Evolutionary conservation across 2,329 filamentous ascomycete genomes (phyloP).

Genomic region (Cordyceps cicadae): DNA sequence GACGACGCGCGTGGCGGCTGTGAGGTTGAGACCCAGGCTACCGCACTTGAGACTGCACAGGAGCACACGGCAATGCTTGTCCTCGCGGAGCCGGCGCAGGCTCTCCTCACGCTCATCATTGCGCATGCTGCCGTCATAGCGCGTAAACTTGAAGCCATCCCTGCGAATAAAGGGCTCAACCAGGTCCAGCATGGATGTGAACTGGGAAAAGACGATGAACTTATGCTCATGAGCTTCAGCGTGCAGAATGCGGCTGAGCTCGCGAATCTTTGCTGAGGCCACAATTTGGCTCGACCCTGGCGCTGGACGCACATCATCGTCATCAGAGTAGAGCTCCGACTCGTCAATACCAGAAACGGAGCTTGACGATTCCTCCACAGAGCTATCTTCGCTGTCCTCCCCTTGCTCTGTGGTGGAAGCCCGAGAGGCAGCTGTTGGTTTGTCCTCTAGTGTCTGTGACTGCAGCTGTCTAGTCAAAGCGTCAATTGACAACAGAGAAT

Average conservation of each 20-base stretch:
- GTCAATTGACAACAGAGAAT: conserved; percentile 27
- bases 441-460: conserved; percentile 28
- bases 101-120: conserved; percentile 89
- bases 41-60: conserved; percentile 93
- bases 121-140: conserved; percentile 92
- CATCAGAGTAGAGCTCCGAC: conserved; percentile 34
- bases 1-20: conserved; percentile 84
- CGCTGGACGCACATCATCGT: conserved; percentile 27
- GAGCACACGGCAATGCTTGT: conserved; percentile 68
- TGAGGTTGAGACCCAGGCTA: conserved; percentile 85
- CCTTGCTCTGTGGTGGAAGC: conserved; percentile 8
- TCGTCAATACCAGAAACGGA: conserved; percentile 29
- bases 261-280: conserved; percentile 84
- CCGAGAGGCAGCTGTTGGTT: conserved; percentile 10
- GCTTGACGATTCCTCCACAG: not conserved
- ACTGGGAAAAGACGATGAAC: conserved; percentile 97
- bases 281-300: conserved; percentile 40
- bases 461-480: conserved; percentile 31
- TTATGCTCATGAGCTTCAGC: conserved; percentile 78
- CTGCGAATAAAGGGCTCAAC: conserved; percentile 82
- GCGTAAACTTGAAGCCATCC: conserved; percentile 68
- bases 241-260: conserved; percentile 72
- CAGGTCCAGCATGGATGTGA: conserved; percentile 95
- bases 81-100: conserved; percentile 65
- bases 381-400: not conserved